A percentile compares a stretch with the other conserved stretches of the same genome.
Evolutionary conservation across 2,329 filamentous ascomycete species (phyloP).

Genomic region (Aspergillus intermedius): DNA sequence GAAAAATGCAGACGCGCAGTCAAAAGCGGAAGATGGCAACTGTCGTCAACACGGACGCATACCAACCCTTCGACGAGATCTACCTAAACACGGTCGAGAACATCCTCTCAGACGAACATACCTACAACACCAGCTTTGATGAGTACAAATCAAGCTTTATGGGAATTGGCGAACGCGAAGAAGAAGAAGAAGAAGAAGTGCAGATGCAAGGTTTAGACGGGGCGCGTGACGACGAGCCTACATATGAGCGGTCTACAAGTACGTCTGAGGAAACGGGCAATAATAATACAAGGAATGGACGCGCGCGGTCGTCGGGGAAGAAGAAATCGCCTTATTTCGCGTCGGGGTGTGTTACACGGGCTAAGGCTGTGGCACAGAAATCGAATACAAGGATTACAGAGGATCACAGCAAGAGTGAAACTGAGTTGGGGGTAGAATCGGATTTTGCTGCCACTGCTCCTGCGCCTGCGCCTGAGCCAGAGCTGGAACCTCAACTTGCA

Average conservation of each 20-base stretch:
- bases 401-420: neutral
- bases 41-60: constrained; percentile 11
- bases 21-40: neutral
- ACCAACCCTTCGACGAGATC: constrained; percentile 15
- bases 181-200: too few relatives aligned
- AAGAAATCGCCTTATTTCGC: constrained; percentile 8
- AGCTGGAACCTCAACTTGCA: neutral
- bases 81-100: constrained; percentile 13
- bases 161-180: too few relatives aligned
- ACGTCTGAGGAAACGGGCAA: neutral
- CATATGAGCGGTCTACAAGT: neutral
- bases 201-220: too few relatives aligned
- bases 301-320: neutral
- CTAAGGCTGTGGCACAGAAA: neutral
- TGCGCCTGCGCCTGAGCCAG: neutral
- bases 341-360: neutral
- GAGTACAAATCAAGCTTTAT: constrained; percentile 1
- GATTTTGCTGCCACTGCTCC: neutral
- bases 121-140: constrained; percentile 13
- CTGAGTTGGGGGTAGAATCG: neutral
- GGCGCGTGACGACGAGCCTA: too few relatives aligned
- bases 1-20: neutral
- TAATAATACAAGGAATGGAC: neutral
- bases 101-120: constrained; percentile 21
- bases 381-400: constrained; percentile 2